Base-by-base conservation (phyloP, 1,139 yeast species). In the Magnusiomyces fungicola region DNA sequence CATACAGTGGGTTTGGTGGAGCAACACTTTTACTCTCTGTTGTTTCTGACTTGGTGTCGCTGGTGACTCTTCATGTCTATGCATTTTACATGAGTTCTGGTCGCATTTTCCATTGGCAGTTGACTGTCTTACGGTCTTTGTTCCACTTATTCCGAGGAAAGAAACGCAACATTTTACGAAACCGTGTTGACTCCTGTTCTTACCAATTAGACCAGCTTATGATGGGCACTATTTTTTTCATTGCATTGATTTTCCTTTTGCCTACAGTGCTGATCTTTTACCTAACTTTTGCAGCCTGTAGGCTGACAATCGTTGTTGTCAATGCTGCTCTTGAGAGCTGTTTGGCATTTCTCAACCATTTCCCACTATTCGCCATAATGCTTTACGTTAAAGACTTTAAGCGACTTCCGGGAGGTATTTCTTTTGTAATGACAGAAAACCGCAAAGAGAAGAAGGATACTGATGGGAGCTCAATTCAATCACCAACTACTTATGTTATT, bases 191-290 rank as follows among this genome's bases (percentile, higher is more conserved):
- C 64, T 79, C 85, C n/a, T 79, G 82, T 56, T 75, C 78, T 57
- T 90, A 86, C 63, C 92, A 86, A 52, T 70, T 90, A 34, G 97
- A 92, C 63, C 96, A 90, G 61, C 71, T 92, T 51, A 70, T 94
- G 48, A 70, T 92, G 64, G 98, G 98, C 0, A 92, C 96, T 0
- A 74, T 94, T 52, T 67, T 92, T 30, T 92, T 92, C 67, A 88
- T 94, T 54, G 79, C 90, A 18, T 70, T 88, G 53, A 68, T 84
- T 0, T 85, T 89, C 56, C 69, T 94, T 43, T 67, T 89, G 47
- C 98, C 98, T 1, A 92, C 99, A 0, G 84, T 88, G 3, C 67
- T 83, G 61, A 94, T 94, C 34, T 92, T 90, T 62, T 92, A 94
- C 62, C 61, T 81, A 34, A 78, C 83, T 44, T 92, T 88, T 65